A percentile compares a stretch with the other conserved stretches of the same genome.
These are phyloP conservation scores for Cordyceps farinosa DNA, from an alignment of 2,329 filamentous ascomycete species.

Conservation along the genomic window DNA sequence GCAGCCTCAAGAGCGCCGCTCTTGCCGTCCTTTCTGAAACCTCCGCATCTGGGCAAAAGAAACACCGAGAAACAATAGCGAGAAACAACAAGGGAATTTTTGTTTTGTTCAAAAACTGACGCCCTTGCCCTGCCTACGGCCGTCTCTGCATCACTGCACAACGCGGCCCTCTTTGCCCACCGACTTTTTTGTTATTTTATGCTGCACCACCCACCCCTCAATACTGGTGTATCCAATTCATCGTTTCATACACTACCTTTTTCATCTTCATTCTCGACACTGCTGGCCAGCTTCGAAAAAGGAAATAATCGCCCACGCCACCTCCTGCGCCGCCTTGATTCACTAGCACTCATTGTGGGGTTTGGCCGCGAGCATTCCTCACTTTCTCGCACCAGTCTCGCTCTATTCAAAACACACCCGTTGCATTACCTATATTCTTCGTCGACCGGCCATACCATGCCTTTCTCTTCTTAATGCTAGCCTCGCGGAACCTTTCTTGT, in stretches of 20 bases:
- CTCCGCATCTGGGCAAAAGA: neutral
- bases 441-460: constrained; percentile 2
- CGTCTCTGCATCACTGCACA: neutral
- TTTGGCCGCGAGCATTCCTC: constrained; percentile 11
- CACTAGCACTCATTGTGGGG: constrained; percentile 20
- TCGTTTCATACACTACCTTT: neutral
- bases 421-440: neutral
- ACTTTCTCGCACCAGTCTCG: neutral
- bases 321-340: constrained; percentile 18
- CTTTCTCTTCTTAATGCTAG: constrained; percentile 1
- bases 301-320: constrained; percentile 7
- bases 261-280: neutral
- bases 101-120: neutral
- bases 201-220: neutral
- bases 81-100: constrained; percentile 4
- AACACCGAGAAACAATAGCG: neutral
- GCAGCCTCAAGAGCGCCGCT: neutral
- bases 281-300: constrained; percentile 1
- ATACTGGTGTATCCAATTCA: neutral
- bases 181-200: neutral
- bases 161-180: neutral
- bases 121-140: constrained; percentile 4
- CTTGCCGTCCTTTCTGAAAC: constrained; percentile 9
- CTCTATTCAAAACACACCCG: neutral
- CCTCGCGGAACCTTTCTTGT: neutral